Conservation (phyloP, 352 stramenopile genomes). For the Halophytophthora polymorphica region DNA sequence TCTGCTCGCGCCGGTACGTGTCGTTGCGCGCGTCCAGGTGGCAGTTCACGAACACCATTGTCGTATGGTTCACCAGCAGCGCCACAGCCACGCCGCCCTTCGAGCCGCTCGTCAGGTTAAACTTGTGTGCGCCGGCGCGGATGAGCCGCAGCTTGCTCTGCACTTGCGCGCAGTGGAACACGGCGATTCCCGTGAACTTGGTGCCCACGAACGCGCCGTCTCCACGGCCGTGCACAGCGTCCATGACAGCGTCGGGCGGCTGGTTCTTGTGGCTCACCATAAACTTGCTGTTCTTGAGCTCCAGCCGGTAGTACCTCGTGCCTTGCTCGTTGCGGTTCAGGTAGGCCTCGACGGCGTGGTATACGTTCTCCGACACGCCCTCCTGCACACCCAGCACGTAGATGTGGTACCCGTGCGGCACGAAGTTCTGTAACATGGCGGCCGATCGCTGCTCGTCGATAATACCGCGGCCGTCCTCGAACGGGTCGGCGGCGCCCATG, state of each 20-base stretch:
- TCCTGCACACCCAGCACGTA: constrained; percentile 87
- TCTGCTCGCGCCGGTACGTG: constrained; percentile 78
- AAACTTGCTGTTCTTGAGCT: constrained; percentile 75
- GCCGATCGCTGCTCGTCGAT: constrained; percentile 74
- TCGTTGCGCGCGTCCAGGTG: constrained; percentile 84
- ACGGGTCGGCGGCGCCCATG: constrained; percentile 78
- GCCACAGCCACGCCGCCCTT: constrained; percentile 80
- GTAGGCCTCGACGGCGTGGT: constrained; percentile 76
- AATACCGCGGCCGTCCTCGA: constrained; percentile 64
- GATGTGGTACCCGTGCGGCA: constrained; percentile 81
- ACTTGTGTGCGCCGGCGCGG: constrained; percentile 73
- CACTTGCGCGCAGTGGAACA: constrained; percentile 64
- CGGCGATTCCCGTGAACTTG: constrained; percentile 82
- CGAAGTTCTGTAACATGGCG: constrained; percentile 68
- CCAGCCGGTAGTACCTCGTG: constrained; percentile 63
- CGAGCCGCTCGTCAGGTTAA: constrained; percentile 75
- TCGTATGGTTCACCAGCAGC: constrained; percentile 72
- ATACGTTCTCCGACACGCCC: constrained; percentile 81
- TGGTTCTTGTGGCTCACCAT: constrained; percentile 67
- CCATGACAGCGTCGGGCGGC: constrained; percentile 61
- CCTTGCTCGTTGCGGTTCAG: constrained; percentile 67
- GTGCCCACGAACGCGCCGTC: constrained; percentile 81
- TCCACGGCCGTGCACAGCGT: constrained; percentile 74
- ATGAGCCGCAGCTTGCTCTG: constrained; percentile 71
- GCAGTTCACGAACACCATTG: constrained; percentile 83